Percentiles rank a stretch among this genome's conserved stretches.
These are phyloP conservation scores for Coemansia asiatica DNA, from an alignment of 192 early-diverging fungal genomes.

Conservation along the genomic window DNA sequence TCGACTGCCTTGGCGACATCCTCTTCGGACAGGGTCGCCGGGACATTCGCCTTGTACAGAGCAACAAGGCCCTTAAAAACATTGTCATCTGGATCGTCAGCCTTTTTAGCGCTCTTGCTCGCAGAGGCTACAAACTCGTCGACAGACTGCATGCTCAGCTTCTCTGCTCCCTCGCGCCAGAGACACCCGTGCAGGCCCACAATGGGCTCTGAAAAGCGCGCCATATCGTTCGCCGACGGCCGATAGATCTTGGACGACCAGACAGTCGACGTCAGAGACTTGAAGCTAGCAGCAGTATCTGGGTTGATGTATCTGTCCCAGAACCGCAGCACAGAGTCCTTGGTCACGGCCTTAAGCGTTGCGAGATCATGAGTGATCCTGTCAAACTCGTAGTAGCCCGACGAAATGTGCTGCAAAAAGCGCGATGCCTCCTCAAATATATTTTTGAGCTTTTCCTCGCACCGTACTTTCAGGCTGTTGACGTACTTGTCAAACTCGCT, in stretches of 20 bases:
- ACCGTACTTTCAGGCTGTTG: slow-evolving; percentile 61
- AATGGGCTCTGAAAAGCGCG: slow-evolving; percentile 13
- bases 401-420: slow-evolving; percentile 69
- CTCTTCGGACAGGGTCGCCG: background rate
- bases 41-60: slow-evolving; percentile 1
- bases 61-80: slow-evolving; percentile 18
- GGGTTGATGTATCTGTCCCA: slow-evolving; percentile 41
- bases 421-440: slow-evolving; percentile 66
- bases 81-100: background rate
- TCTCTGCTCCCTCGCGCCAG: slow-evolving; percentile 28
- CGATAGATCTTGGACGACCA: slow-evolving; percentile 44
- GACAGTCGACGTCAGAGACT: slow-evolving; percentile 21
- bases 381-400: slow-evolving; percentile 81
- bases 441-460: slow-evolving; percentile 76
- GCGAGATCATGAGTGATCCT: slow-evolving; percentile 39
- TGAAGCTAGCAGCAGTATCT: slow-evolving; percentile 17
- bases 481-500: slow-evolving; percentile 67
- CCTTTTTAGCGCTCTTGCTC: background rate
- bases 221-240: slow-evolving; percentile 28
- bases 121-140: slow-evolving; percentile 3
- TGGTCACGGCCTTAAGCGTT: slow-evolving; percentile 16
- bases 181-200: slow-evolving; percentile 43
- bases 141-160: slow-evolving; percentile 18
- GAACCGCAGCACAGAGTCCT: slow-evolving; percentile 39
- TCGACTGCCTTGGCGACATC: slow-evolving; percentile 16